Conservation (phyloP, 805 yeast species). For the Diddensiella caesifluorescens region DNA sequence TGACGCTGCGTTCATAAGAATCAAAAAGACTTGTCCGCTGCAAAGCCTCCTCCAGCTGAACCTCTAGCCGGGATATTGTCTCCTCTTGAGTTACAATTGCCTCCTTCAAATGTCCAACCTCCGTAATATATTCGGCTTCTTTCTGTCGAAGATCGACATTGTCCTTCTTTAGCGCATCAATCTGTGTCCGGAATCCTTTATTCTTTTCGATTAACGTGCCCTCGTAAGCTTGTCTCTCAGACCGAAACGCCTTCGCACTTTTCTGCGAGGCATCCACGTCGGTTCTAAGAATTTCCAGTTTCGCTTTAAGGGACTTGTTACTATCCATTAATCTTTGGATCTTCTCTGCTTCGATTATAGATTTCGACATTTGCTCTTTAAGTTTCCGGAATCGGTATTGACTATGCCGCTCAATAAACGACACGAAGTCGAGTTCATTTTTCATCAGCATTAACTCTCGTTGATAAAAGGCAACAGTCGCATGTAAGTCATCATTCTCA, state of each 20-base stretch:
- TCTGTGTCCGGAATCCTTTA: constrained; percentile 28
- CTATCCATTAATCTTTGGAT: constrained; percentile 29
- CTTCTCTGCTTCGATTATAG: constrained; percentile 28
- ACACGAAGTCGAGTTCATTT: constrained; percentile 58
- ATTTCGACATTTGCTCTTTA: constrained; percentile 29
- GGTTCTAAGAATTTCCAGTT: constrained; percentile 25
- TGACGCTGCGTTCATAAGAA: constrained; percentile 1
- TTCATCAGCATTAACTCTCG: constrained; percentile 52
- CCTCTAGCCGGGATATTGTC: constrained; percentile 24
- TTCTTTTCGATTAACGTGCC: constrained; percentile 30
- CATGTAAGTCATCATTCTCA: not conserved
- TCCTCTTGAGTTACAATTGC: constrained; percentile 31
- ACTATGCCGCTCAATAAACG: constrained; percentile 46
- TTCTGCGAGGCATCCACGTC: constrained; percentile 31
- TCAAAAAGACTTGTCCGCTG: constrained; percentile 7
- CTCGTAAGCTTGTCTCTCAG: constrained; percentile 36
- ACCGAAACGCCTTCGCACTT: constrained; percentile 29
- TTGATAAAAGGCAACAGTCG: constrained; percentile 43
- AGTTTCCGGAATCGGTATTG: constrained; percentile 36
- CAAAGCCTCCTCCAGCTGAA: constrained; percentile 11
- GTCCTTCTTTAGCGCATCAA: constrained; percentile 22
- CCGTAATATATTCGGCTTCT: constrained; percentile 28
- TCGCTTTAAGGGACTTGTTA: constrained; percentile 27
- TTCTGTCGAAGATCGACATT: constrained; percentile 22
- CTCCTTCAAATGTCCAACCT: constrained; percentile 29